Evolutionary conservation across 305 asterid genomes (phyloP), one percentile per base, ranked within the genome.

Genomic region (Nicotiana rustica): DNA sequence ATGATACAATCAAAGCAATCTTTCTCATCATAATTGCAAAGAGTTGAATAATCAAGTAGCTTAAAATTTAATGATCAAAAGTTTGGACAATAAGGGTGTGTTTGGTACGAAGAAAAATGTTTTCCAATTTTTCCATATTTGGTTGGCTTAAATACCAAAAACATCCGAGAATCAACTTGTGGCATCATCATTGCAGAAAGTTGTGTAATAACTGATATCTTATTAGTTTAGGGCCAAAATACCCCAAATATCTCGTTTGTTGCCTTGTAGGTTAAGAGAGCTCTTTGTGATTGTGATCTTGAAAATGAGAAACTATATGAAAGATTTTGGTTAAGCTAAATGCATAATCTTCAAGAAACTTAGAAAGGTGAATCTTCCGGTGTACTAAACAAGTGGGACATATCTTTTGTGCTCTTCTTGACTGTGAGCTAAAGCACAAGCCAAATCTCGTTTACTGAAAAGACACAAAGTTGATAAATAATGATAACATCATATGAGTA

Each of bases 291-390:
- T 31, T n/a, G 15, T 44, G 12, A 71, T 71, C 38, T 44, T 44
- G 78, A 47, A 66, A 80, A 78, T 59, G 56, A 78, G 61, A 10
- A 78, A 4, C 64, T 14, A 38, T 14, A 49, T 19, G 4, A 49
- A 73, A 25, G 64, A 47, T 73, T 73, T 49, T 73, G 25, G 49
- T 78, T 0, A 79, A 78, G 82, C 12, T 79, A 19, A 65, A 79
- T 79, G 73, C 44, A 78, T 44, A 78, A 15, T 8, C 21, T 78
- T 18, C 81, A 8, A 59, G 69, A 59, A 57, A 59, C 69, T 59
- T 59, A 36, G 14, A 78, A 36, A 78, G 1, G 31, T 60, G 33
- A 78, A 18, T 64, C 69, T 78, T 78, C 21, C 61, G 41, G 71
- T 12, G 60, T 36, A 78, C 71, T 35, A 3, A 61, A 61, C 21